Base-by-base conservation (phyloP, 345 rosid species). In the Lepidium sativum region DNA sequence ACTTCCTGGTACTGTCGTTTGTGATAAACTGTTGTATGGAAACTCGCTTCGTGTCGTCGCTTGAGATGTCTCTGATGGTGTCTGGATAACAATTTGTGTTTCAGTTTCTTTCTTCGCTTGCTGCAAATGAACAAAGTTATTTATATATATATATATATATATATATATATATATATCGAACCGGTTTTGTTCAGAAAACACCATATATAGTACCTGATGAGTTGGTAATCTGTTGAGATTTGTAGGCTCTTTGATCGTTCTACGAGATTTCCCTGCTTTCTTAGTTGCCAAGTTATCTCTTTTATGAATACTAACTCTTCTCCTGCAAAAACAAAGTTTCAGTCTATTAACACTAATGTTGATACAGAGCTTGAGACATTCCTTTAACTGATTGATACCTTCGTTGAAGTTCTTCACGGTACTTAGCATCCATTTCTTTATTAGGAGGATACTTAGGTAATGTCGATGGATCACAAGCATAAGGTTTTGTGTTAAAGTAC, bases 371-470 rank as follows among this genome's bases (percentile, higher is more conserved):
- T 18, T 31, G 31, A 54, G 17, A 80, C 5, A 50, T 8, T 18
- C 14, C 7, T 4, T 25, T 25, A 1, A 32, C 40, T 47, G 25
- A 25, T 13, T 58, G 15, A 33, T n/a, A 72, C 76, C 76, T 72
- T 84, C 91, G 74, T 69, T 82, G 81, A n/a, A 75, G 67, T 39
- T 82, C 91, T 54, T 88, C 89, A 9, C 89, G 81, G 44, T 60
- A 65, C 75, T 84, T 88, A 55, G 86, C 96, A 78, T 88, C 92
- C 65, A 88, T 80, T 80, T 88, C 96, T 68, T 80, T 88, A 34
- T 80, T 88, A 65, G 96, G 88, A 51, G 92, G 77, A 56, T 88
- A 88, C 79, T 77, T 82, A 25, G 92, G 92, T 77, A 88, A 76
- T 65, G 71, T 78, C 27, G 86, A 85, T n/a, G 96, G 88, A 18